Percentiles rank a stretch among this genome's conserved stretches.
Conservation (phyloP, 2,329 filamentous ascomycete genomes). For the Cladophialophora yegresii region DNA sequence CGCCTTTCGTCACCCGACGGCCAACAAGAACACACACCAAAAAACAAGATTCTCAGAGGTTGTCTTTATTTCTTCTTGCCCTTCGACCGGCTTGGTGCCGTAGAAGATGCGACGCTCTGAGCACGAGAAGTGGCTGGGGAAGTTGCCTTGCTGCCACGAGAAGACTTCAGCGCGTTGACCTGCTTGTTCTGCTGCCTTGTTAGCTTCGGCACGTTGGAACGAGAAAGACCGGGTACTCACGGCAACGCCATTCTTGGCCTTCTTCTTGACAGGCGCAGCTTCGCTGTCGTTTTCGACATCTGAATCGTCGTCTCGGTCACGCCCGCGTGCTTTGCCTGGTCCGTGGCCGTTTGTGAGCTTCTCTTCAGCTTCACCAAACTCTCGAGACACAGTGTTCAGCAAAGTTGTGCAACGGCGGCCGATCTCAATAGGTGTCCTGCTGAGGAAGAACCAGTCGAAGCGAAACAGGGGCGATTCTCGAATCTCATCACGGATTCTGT, state of each 20-base stretch:
- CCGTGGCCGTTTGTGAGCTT: conserved; percentile 59
- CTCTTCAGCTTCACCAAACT: conserved; percentile 72
- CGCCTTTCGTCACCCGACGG: not conserved
- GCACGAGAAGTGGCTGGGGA: conserved; percentile 80
- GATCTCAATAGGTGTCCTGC: conserved; percentile 88
- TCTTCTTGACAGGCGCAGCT: conserved; percentile 88
- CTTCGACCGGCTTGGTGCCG: conserved; percentile 50
- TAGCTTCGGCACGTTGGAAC: conserved; percentile 12
- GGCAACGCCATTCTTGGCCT: conserved; percentile 78
- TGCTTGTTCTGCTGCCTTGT: conserved; percentile 76
- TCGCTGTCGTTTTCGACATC: conserved; percentile 82
- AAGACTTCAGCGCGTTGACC: conserved; percentile 80
- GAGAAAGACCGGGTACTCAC: conserved; percentile 49
- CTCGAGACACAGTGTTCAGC: conserved; percentile 88
- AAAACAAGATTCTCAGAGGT: not conserved
- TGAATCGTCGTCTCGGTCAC: conserved; percentile 69
- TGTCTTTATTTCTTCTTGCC: conserved; percentile 53
- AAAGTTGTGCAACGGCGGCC: conserved; percentile 90
- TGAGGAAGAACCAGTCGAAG: conserved; percentile 99
- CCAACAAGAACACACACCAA: not conserved
- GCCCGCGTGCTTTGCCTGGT: conserved; percentile 66
- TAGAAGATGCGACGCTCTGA: conserved; percentile 80
- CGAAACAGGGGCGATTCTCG: conserved; percentile 91
- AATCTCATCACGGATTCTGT: conserved; percentile 95
- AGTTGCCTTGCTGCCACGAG: conserved; percentile 51